Base-by-base conservation (phyloP, 768 basidiomycete genomes). In the Lactarius hengduanensis region DNA sequence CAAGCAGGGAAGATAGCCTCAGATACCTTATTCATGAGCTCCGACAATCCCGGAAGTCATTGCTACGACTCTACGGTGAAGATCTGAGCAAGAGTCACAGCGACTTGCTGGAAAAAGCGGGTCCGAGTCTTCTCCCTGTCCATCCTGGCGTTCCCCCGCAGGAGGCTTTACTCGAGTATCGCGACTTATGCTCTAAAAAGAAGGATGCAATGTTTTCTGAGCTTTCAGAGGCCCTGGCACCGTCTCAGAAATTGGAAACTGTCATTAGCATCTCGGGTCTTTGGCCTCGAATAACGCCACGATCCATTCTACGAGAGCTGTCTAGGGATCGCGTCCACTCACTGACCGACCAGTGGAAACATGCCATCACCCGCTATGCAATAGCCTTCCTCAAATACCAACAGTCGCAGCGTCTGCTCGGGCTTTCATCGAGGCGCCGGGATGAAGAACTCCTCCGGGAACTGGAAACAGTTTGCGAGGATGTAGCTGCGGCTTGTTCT, bases 241-340 rank as follows among this genome's bases (percentile, higher is more conserved):
- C 60, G 1, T 62, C 55, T n/a, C 22, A 62, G 47, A 47, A 20
- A 4, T 18, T 20, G 13, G 66, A 64, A 32, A n/a, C 22, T 15
- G 16, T 36, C 26, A 1, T 3, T 6, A 4, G 18, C 13, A 11
- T 63, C 6, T 41, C 62, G 0, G 60, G 65, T 6, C 61, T 66
- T 2, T 66, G 65, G 65, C 65, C 65, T 43, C 65, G 65, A 22
- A 40, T 66, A 32, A 66, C 65, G 0, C 62, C 60, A 9, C 43
- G 57, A 43, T 53, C 59, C 54, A 47, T 59, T 9, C 62, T 61
- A 10, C 40, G 71, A 68, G 59, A 73, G 22, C 54, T 76, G n/a
- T 67, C 71, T 11, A 71, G 69, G 57, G 74, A 75, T 5, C 50
- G 18, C 0, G 58, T 70, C 43, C 53, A 55, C 64, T n/a, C 65